Percentiles rank a stretch among this genome's conserved stretches.
Conservation (phyloP, 768 basidiomycete species). For the Naganishia vishniacii region DNA sequence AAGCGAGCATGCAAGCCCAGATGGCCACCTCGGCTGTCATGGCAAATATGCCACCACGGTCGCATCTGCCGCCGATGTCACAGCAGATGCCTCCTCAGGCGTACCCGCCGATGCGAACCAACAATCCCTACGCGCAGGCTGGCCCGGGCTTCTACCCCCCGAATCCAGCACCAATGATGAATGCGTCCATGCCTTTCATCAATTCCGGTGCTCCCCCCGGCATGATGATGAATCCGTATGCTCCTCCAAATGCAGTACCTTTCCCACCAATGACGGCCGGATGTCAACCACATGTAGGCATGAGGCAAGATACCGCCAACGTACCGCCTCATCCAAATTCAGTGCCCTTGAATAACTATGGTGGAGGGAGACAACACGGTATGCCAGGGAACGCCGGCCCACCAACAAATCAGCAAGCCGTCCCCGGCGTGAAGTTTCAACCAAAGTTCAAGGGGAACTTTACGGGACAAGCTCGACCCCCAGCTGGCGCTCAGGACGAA, state of each 20-base stretch:
- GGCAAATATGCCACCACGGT: neutral
- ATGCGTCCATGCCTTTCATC: neutral
- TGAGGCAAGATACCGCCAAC: neutral
- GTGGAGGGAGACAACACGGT: neutral
- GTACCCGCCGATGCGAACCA: neutral
- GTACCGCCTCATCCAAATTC: neutral
- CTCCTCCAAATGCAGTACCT: neutral
- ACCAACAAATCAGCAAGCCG: neutral
- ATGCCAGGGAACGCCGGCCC: neutral
- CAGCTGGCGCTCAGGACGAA: neutral
- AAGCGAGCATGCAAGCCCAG: slow-evolving; percentile 7
- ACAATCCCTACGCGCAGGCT: slow-evolving; percentile 10
- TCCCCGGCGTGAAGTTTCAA: neutral
- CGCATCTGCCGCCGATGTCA: neutral
- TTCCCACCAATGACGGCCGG: neutral
- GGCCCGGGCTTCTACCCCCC: neutral
- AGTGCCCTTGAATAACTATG: neutral
- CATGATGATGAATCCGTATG: neutral
- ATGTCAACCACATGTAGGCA: neutral
- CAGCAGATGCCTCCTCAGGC: neutral
- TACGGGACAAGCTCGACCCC: neutral
- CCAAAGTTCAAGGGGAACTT: slow-evolving; percentile 7
- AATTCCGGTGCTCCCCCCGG: neutral
- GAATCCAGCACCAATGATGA: neutral
- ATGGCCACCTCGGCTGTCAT: neutral